Base-by-base conservation (phyloP, 257 asterid species). In the Fraxinus americana region DNA sequence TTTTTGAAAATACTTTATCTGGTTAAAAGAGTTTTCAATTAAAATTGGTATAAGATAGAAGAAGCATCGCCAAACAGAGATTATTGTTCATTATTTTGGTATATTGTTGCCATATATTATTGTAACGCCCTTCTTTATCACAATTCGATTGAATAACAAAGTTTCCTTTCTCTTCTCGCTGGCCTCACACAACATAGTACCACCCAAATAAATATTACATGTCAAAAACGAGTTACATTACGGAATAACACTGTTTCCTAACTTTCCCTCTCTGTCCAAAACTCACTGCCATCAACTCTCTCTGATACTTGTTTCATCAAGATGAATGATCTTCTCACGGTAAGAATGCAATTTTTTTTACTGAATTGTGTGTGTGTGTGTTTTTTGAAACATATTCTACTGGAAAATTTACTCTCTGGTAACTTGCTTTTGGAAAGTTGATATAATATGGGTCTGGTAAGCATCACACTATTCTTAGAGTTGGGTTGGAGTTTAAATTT, bases 271-370 rank as follows among this genome's bases (percentile, higher is more conserved):
- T 35, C 4, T 50, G 54, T 52, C 54, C 85, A 61, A 57, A 19
- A 13, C 59, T 61, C 10, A 19, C 57, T 27, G 23, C 19, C 73
- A 16, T 21, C 11, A 27, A 67, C 38, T 21, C 67, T 52, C 38
- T 48, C 29, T 45, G 45, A 39, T 23, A 54, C 70, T 45, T 71
- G 80, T 72, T 72, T 52, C 41, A 29, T 36, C 80, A 81, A 82
- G 13, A 91, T 91, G 96, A 91, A 91, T 78, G 94, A 91, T 71
- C 89, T 91, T 61, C 94, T 91, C 70, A 81, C 89, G 82, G 96
- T 91, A 80, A 88, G 91, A 79, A 38, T 67, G 69, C 39, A 12
- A 5, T 63, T 9, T 7, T 23, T 63, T 25, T 11, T 0, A 63
- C 36, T 63, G 36, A 63, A 27, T 19, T 29, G 0, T 34, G 36